Percentiles rank a stretch among this genome's conserved stretches.
phyloP scores from a whole-genome alignment of 371 early-diverging fungal species.

The Mortierella sp. region DNA sequence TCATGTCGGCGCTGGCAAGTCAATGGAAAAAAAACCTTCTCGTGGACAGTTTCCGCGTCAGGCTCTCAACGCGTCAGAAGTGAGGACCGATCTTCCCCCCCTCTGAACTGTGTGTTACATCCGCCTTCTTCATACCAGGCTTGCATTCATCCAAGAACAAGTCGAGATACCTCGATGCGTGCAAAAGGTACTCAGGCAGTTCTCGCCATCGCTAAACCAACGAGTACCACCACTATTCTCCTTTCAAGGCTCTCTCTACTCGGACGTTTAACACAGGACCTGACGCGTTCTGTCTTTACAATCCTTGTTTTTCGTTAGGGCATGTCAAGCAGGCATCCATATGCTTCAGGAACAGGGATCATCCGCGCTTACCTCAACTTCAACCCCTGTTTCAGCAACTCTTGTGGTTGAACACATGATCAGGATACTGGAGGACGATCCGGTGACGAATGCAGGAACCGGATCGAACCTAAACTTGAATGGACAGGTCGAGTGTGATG shows the following conservation, averaged over 20 bases:
- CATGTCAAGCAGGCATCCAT: constrained; percentile 28
- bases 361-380: constrained; percentile 53
- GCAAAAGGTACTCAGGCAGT: constrained; percentile 60
- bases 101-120: no score
- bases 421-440: constrained; percentile 57
- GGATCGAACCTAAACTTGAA: constrained; percentile 85
- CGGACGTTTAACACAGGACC: not conserved
- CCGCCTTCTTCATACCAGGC: constrained; percentile 9
- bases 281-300: not conserved
- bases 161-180: constrained; percentile 55
- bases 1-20: constrained; percentile 69
- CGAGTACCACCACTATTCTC: no score
- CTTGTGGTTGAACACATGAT: constrained; percentile 57
- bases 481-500: constrained; percentile 89
- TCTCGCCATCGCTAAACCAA: no score
- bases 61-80: no score
- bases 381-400: constrained; percentile 56
- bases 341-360: constrained; percentile 20
- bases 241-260: no score
- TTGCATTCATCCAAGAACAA: constrained; percentile 60
- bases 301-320: constrained; percentile 8
- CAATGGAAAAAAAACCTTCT: no score
- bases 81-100: no score
- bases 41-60: no score
- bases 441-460: constrained; percentile 64